Conservation (phyloP, 805 yeast genomes). For the Pichia scutulata region DNA sequence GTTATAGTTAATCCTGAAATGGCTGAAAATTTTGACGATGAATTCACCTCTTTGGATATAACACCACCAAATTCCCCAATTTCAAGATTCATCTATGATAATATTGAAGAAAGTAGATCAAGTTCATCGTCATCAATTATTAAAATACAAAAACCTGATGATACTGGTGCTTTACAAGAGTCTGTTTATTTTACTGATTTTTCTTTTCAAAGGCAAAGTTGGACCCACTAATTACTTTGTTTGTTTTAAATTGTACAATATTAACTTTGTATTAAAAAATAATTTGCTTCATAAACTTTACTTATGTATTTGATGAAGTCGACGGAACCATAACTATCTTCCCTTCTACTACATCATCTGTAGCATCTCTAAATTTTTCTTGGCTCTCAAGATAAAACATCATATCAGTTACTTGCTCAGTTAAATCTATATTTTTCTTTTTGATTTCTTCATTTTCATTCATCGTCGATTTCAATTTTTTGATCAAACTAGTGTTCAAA, state of each 20-base stretch:
- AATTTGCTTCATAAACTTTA: neutral
- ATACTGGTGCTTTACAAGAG: slow-evolving; percentile 20
- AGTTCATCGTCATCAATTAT: slow-evolving; percentile 27
- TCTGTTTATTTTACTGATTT: slow-evolving; percentile 29
- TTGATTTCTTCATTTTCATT: slow-evolving; percentile 29
- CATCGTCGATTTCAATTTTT: slow-evolving; percentile 32
- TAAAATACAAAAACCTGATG: slow-evolving; percentile 24
- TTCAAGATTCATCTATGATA: slow-evolving; percentile 20
- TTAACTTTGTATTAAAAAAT: neutral
- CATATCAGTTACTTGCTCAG: slow-evolving; percentile 63
- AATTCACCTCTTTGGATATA: slow-evolving; percentile 65
- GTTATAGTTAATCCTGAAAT: slow-evolving; percentile 69
- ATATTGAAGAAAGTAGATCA: slow-evolving; percentile 25
- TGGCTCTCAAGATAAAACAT: slow-evolving; percentile 75
- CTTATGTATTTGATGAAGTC: neutral
- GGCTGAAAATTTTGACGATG: slow-evolving; percentile 80
- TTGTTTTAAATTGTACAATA: neutral
- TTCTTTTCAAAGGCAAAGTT: slow-evolving; percentile 23
- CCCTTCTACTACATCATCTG: slow-evolving; percentile 69
- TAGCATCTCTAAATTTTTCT: slow-evolving; percentile 62
- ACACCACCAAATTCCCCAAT: slow-evolving; percentile 32
- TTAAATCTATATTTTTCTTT: slow-evolving; percentile 38
- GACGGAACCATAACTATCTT: slow-evolving; percentile 39
- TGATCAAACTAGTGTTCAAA: slow-evolving; percentile 34
- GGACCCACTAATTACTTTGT: neutral